These are phyloP conservation scores for Daldinia caldariorum DNA, from an alignment of 495 filamentous ascomycete genomes.

Conservation along the genomic window DNA sequence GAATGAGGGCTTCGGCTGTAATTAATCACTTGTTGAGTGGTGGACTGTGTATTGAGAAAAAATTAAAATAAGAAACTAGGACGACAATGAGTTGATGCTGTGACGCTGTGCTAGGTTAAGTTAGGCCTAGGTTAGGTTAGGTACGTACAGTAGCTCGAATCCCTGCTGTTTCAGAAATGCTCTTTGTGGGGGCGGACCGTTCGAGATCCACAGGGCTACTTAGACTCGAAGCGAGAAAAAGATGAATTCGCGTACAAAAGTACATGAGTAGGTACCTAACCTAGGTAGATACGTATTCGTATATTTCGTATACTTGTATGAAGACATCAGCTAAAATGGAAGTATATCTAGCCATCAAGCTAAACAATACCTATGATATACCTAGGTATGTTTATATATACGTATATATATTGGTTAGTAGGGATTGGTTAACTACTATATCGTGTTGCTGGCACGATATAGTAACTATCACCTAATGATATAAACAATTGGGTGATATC, in stretches of 20 bases:
- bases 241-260: neutral
- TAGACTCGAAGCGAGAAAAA: constrained; percentile 15
- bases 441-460: neutral
- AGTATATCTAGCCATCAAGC: too few species aligned
- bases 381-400: too few species aligned
- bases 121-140: constrained; percentile 3
- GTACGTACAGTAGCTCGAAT: constrained; percentile 21
- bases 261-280: constrained; percentile 2
- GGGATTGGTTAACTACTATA: neutral
- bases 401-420: neutral
- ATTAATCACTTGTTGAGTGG: neutral
- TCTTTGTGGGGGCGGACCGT: constrained; percentile 36
- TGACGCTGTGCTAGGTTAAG: neutral
- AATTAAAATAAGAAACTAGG: neutral
- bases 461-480: neutral
- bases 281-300: too few species aligned
- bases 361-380: too few species aligned
- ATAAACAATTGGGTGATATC: neutral
- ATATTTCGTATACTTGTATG: neutral
- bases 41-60: neutral
- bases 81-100: neutral
- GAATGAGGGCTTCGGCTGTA: neutral
- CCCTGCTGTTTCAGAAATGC: constrained; percentile 37
- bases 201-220: constrained; percentile 30
- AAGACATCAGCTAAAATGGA: neutral